phyloP scores from a whole-genome alignment of 1,284 basidiomycete species.

The Pascua guehoae region DNA sequence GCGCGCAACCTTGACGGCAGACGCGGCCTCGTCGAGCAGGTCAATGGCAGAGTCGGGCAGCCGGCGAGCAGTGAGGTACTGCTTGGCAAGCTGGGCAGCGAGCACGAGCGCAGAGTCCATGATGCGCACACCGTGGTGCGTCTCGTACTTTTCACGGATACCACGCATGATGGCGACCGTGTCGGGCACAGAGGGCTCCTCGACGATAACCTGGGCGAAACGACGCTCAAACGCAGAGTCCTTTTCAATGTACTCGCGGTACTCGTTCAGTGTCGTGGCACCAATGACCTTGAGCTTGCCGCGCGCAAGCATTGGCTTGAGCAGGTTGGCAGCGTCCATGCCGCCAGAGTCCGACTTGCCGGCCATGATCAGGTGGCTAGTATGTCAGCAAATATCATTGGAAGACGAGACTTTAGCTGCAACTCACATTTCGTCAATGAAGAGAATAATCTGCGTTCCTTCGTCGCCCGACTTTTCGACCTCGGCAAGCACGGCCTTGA shows the following conservation, averaged over 20 bases:
- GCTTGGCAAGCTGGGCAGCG: slow-evolving; percentile 88
- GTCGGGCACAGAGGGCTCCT: slow-evolving; percentile 85
- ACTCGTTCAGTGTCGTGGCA: slow-evolving; percentile 90
- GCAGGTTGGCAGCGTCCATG: slow-evolving; percentile 68
- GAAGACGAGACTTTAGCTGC: background rate
- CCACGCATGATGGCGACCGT: slow-evolving; percentile 87
- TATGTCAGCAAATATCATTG: slow-evolving; percentile 1
- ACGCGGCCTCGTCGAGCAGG: slow-evolving; percentile 82
- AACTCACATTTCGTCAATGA: slow-evolving; percentile 79
- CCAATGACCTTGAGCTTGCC: slow-evolving; percentile 88
- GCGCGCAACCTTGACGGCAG: slow-evolving; percentile 76
- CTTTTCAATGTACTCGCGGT: slow-evolving; percentile 93
- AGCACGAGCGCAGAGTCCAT: slow-evolving; percentile 84
- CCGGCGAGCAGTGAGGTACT: slow-evolving; percentile 82
- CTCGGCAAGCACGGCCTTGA: slow-evolving; percentile 85
- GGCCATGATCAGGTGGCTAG: slow-evolving; percentile 8
- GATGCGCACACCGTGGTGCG: slow-evolving; percentile 85
- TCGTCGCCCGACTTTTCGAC: slow-evolving; percentile 86
- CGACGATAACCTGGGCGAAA: slow-evolving; percentile 90
- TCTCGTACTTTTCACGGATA: slow-evolving; percentile 71
- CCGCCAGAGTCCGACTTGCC: slow-evolving; percentile 46
- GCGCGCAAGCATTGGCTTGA: slow-evolving; percentile 85
- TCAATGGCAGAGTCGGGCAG: slow-evolving; percentile 91
- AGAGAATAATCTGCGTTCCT: slow-evolving; percentile 82
- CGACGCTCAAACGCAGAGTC: slow-evolving; percentile 91